Percentiles rank a stretch among this genome's conserved stretches.
Conservation (phyloP, 169 alveolate species). For the Fabrea salina region DNA sequence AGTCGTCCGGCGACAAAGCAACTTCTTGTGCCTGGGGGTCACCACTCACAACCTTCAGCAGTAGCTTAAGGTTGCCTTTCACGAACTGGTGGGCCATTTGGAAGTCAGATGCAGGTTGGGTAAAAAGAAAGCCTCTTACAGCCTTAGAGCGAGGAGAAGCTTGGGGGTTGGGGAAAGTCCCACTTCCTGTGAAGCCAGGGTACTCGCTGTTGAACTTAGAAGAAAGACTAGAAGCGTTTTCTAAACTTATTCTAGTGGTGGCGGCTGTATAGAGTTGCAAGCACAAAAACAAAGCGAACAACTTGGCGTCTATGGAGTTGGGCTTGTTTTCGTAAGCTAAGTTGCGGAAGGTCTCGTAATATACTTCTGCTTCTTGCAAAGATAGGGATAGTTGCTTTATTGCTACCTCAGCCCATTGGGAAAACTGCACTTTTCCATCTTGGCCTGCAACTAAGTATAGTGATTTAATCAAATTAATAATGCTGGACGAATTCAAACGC, state of each 20-base stretch:
- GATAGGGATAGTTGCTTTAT: conserved; percentile 23
- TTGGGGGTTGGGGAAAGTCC: conserved; percentile 12
- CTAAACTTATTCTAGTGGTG: conserved; percentile 14
- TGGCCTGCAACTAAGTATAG: background rate
- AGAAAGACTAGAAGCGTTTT: conserved; percentile 11
- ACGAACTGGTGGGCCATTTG: conserved; percentile 57
- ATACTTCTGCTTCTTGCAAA: conserved; percentile 13
- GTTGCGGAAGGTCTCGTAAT: conserved; percentile 15
- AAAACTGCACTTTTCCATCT: conserved; percentile 16
- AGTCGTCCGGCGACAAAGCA: conserved; percentile 56
- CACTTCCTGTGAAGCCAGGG: background rate
- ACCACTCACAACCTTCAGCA: conserved; percentile 62
- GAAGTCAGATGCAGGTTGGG: conserved; percentile 60
- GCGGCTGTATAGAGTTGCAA: background rate
- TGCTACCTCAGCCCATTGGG: conserved; percentile 32
- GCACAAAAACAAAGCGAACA: too few relatives aligned
- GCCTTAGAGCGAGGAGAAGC: conserved; percentile 55
- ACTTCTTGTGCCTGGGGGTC: conserved; percentile 68
- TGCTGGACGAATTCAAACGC: background rate
- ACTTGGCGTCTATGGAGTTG: too few relatives aligned
- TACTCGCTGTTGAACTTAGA: conserved; percentile 21
- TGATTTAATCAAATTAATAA: background rate
- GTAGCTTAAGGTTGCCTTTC: conserved; percentile 56
- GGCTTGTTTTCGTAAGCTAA: background rate
- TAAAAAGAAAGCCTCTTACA: conserved; percentile 36